Base-by-base conservation (phyloP, 2,329 filamentous ascomycete genomes). In the Aspergillus sp. region DNA sequence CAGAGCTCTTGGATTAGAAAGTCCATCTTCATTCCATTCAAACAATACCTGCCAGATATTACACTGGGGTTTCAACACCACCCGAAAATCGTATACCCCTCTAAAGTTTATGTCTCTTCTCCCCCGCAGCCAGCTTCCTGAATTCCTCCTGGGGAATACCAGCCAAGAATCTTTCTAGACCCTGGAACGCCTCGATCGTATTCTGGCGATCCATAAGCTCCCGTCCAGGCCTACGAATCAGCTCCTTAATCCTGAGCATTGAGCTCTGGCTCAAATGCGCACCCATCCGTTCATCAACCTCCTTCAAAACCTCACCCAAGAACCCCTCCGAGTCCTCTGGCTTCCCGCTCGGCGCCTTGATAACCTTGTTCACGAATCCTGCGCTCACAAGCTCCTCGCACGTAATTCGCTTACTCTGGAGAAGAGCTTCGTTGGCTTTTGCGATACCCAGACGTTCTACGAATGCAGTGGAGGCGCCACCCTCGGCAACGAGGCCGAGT, bases 81-180 rank as follows among this genome's bases (percentile, higher is more conserved):
- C 35, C 15, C 35, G 14, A 37, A 37, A 21, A 27, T 15, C 27
- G 24, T 46, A 31, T 31, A 46, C 14, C 23, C 50, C 11, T 43
- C 17, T 40, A 96, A 73, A 98, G 78, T 80, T 98, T 98, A 78
- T 99, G 95, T 72, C 88, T 91, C 85, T 97, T 98, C 82, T 95
- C 86, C 12, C 93, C 92, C 61, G 82, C 86, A 1, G 91, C 91
- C 71, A 98, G 79, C 81, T 90, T 93, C 68, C 82, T 79, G 72
- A 98, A 98, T 80, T 98, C 91, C 73, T 89, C 84, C 80, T 97
- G 92, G 19, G 95, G 95, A 44, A 92, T 81, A 0, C 92, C 92
- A 60, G 78, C 84, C 64, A 90, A 73, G 70, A 98, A 97, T 58
- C 92, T 80, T 61, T 93, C 87, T 70, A 98, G 72, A 0, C 93